These are phyloP conservation scores for Ceriops decandra DNA, from an alignment of 345 rosid species.

Conservation along the genomic window DNA sequence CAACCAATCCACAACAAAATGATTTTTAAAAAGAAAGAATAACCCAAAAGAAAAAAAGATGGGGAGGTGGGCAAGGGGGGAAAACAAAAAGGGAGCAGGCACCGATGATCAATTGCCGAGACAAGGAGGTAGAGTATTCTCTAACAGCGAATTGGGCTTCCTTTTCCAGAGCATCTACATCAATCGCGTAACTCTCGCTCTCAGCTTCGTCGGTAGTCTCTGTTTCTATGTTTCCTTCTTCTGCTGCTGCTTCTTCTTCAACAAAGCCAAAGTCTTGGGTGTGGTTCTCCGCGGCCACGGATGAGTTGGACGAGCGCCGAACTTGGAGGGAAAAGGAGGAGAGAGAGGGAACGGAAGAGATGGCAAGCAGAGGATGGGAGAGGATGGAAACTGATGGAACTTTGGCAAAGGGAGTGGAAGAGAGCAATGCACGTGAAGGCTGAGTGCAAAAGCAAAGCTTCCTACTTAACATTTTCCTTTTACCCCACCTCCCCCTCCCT, in stretches of 20 bases:
- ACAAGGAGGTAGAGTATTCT: slow-evolving; percentile 56
- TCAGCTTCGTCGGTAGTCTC: slow-evolving; percentile 17
- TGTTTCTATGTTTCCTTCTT: slow-evolving; percentile 1
- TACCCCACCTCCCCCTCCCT: no score
- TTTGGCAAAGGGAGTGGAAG: slow-evolving; percentile 9
- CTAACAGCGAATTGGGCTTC: slow-evolving; percentile 65
- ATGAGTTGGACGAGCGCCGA: slow-evolving; percentile 18
- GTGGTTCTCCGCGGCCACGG: neutral
- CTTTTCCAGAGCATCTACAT: slow-evolving; percentile 54
- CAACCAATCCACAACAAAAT: slow-evolving; percentile 6
- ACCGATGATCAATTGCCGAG: slow-evolving; percentile 64
- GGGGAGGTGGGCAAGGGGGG: neutral
- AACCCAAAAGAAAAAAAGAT: neutral
- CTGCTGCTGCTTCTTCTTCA: slow-evolving; percentile 22
- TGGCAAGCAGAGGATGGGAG: slow-evolving; percentile 14
- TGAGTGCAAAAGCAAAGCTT: neutral
- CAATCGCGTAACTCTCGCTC: slow-evolving; percentile 32
- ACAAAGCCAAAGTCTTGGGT: neutral
- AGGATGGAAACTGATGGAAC: slow-evolving; percentile 10
- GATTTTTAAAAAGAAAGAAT: neutral
- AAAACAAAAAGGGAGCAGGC: neutral
- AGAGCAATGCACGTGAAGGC: slow-evolving; percentile 12
- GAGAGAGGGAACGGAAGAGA: slow-evolving; percentile 9
- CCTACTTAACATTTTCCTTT: no score
- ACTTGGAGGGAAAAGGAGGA: slow-evolving; percentile 18